Evolutionary conservation across 352 stramenopile species (phyloP).

Genomic region (Pythium folliculosum): DNA sequence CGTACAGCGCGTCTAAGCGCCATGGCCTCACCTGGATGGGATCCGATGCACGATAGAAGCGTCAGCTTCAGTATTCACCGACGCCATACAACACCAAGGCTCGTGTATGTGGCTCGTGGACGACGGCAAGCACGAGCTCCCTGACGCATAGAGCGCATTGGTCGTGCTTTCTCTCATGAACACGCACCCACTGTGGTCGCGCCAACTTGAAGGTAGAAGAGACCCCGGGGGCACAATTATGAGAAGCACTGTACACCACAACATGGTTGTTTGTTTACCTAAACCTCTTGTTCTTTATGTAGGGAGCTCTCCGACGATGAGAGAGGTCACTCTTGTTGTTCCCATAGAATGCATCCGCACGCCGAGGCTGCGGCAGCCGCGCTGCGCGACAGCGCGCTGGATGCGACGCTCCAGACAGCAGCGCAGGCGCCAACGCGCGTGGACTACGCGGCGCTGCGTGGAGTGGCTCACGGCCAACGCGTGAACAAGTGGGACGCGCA

Average conservation of each 20-base stretch:
- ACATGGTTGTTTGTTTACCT: slow-evolving; percentile 20
- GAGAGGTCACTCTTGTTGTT: neutral
- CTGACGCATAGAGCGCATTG: too few species aligned
- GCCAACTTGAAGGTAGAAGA: slow-evolving; percentile 21
- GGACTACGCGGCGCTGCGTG: slow-evolving; percentile 45
- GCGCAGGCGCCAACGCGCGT: slow-evolving; percentile 28
- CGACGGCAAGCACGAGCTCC: too few species aligned
- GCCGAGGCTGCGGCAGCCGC: slow-evolving; percentile 33
- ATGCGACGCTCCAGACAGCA: slow-evolving; percentile 2
- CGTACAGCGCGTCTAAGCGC: too few species aligned
- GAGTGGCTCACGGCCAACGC: slow-evolving; percentile 48
- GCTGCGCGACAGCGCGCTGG: slow-evolving; percentile 36
- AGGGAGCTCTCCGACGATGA: neutral
- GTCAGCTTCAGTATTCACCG: too few species aligned
- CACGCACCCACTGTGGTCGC: too few species aligned
- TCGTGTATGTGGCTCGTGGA: too few species aligned
- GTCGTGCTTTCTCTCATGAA: too few species aligned
- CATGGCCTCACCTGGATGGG: too few species aligned
- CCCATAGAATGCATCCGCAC: slow-evolving; percentile 31
- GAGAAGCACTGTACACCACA: neutral
- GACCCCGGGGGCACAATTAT: slow-evolving; percentile 16
- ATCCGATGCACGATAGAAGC: too few species aligned
- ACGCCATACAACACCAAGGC: too few species aligned
- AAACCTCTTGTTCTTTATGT: neutral
- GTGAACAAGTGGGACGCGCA: slow-evolving; percentile 87